A percentile compares a stretch with the other conserved stretches of the same genome.
phyloP scores from a whole-genome alignment of 176 grass and related monocot genomes.

The Carex cristatella region DNA sequence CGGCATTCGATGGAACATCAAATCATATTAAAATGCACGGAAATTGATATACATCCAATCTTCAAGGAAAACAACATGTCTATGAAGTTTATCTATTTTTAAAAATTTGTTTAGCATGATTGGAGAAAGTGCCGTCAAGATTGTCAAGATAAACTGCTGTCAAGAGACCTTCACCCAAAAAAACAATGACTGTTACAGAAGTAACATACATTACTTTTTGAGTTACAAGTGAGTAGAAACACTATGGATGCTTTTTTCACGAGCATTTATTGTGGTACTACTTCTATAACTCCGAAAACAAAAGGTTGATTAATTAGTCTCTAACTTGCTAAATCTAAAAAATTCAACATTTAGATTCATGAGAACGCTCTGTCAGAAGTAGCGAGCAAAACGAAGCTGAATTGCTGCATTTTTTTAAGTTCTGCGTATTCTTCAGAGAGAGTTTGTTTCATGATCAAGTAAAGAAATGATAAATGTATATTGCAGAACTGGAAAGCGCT shows the following conservation, averaged over 20 bases:
- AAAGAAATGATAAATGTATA: neutral
- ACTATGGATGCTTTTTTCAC: neutral
- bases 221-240: neutral
- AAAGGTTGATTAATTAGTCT: neutral
- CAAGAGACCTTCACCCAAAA: neutral
- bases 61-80: too few relatives aligned
- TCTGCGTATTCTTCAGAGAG: neutral
- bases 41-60: too few relatives aligned
- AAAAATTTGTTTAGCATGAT: too few relatives aligned
- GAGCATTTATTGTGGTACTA: neutral
- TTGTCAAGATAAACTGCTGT: too few relatives aligned
- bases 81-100: too few relatives aligned
- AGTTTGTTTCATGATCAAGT: neutral
- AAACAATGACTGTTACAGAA: neutral
- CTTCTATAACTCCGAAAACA: neutral
- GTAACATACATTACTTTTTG: neutral
- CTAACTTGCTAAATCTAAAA: conserved; percentile 1
- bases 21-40: too few relatives aligned
- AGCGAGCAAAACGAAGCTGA: neutral
- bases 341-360: neutral
- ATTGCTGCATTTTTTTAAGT: neutral
- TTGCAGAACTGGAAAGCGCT: neutral
- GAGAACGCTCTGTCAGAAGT: neutral
- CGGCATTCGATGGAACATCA: too few relatives aligned
- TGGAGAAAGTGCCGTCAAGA: too few relatives aligned